These are phyloP conservation scores for Viola odorata DNA, from an alignment of 345 rosid genomes.

Conservation along the genomic window DNA sequence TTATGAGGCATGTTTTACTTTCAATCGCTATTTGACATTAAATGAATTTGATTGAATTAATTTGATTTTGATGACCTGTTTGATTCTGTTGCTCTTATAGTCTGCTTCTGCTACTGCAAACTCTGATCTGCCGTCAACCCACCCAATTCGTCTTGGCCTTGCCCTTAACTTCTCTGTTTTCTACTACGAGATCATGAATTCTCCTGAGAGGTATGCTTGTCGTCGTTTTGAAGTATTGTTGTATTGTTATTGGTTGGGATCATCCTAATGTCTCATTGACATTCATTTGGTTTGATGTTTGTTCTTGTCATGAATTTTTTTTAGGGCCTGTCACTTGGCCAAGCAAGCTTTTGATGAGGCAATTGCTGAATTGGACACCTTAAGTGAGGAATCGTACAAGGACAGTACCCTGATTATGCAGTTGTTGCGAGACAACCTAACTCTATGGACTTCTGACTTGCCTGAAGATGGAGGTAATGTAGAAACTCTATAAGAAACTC, in stretches of 20 bases:
- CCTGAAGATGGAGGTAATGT: slow-evolving; percentile 92
- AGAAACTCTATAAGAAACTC: background rate
- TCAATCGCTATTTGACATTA: background rate
- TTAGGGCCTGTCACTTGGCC: slow-evolving; percentile 97
- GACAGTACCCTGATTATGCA: slow-evolving; percentile 99
- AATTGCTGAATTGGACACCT: slow-evolving; percentile 89
- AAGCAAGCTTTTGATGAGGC: slow-evolving; percentile 99
- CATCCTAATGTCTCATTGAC: background rate
- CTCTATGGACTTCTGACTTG: slow-evolving; percentile 98
- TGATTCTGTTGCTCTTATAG: slow-evolving; percentile 23
- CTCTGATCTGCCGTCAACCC: slow-evolving; percentile 92
- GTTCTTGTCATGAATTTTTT: slow-evolving; percentile 8
- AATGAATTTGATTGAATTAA: background rate
- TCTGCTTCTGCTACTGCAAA: slow-evolving; percentile 88
- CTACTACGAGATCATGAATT: slow-evolving; percentile 97
- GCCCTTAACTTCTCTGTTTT: slow-evolving; percentile 99
- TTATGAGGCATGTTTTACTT: slow-evolving; percentile 60
- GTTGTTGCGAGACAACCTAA: slow-evolving; percentile 95
- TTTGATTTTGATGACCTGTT: background rate
- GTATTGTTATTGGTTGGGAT: no score
- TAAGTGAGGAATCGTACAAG: slow-evolving; percentile 96
- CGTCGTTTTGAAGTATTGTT: no score
- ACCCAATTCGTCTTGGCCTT: slow-evolving; percentile 97
- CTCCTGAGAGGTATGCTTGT: slow-evolving; percentile 78
- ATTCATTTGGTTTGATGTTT: background rate